Evolutionary conservation across 73 alveolate species (phyloP).

Genomic region (Paramecium biaurelia): DNA sequence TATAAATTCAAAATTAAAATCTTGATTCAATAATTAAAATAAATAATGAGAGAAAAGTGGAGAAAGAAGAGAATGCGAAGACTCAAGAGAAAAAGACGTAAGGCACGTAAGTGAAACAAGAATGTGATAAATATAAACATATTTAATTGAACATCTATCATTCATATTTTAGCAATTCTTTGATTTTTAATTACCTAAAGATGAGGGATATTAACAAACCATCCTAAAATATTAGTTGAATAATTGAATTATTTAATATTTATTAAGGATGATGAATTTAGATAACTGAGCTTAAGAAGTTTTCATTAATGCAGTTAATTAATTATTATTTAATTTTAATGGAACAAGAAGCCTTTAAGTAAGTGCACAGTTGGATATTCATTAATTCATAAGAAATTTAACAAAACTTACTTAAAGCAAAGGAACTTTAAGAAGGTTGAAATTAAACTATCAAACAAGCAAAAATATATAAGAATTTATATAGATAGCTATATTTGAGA

Average conservation of each 20-base stretch:
- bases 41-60: slow-evolving; percentile 66
- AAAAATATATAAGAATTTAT: not conserved
- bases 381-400: not conserved
- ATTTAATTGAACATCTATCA: not conserved
- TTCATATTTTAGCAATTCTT: not conserved
- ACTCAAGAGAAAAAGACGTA: slow-evolving; percentile 66
- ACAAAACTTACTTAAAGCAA: not conserved
- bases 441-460: not conserved
- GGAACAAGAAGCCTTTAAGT: not conserved
- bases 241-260: not conserved
- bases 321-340: not conserved
- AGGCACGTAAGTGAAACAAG: slow-evolving; percentile 49
- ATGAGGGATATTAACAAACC: not conserved
- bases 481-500: slow-evolving; percentile 41
- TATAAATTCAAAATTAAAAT: not conserved
- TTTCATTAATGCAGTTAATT: not conserved
- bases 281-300: not conserved
- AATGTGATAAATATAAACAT: not conserved
- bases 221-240: not conserved
- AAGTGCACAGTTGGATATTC: not conserved
- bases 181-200: not conserved
- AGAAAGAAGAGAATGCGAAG: slow-evolving; percentile 68
- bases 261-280: not conserved
- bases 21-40: not conserved
- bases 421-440: not conserved